Base-by-base conservation (phyloP, 352 stramenopile species). In the Phytophthora kernoviae region DNA sequence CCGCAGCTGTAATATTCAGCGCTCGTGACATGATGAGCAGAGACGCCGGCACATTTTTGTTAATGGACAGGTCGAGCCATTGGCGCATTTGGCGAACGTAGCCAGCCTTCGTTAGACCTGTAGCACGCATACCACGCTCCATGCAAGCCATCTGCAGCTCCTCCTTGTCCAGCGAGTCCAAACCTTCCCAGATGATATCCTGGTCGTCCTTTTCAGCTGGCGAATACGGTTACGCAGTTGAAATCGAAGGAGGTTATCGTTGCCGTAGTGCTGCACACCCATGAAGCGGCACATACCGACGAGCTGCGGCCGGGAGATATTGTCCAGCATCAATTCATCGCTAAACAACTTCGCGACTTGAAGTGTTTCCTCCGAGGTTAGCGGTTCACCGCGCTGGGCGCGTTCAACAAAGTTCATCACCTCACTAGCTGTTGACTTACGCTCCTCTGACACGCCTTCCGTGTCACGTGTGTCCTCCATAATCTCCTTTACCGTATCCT, bases 301-400 rank as follows among this genome's bases (percentile, higher is more conserved):
- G 40, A 99, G 87, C 70, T 99, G 96, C 69, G 97, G 96, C 30
- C 96, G 79, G 7, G 92, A 95, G 72, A 99, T 98, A 68, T 99
- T 99, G 78, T 99, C 96, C 30, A 99, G 80, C 62, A 98, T 99
- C 40, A 99, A 77, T 70, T 99, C 97, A 71, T 99, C 97, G 73
- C 97, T 94, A 65, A 99, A 99, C 22, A 98, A 87, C 30, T 84
- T 88, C 4, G 94, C 87, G 45, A 99, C 97, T 65, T 96, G 81
- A 27, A 95, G 74, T 41, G 88, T 92, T 51, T 96, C 87, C 48
- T 93, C 77, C 17, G 80, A 78, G 18, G 81, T 79, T 43, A 96
- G 71, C n/a, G 75, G 73, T 32, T 92, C 78, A 10, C 90, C 90
- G 18, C 77, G 66, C 58, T 94, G 88, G 42, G 85, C 87, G 20